phyloP scores from a whole-genome alignment of 768 basidiomycete species.

The Paxillus ammoniavirescens region DNA sequence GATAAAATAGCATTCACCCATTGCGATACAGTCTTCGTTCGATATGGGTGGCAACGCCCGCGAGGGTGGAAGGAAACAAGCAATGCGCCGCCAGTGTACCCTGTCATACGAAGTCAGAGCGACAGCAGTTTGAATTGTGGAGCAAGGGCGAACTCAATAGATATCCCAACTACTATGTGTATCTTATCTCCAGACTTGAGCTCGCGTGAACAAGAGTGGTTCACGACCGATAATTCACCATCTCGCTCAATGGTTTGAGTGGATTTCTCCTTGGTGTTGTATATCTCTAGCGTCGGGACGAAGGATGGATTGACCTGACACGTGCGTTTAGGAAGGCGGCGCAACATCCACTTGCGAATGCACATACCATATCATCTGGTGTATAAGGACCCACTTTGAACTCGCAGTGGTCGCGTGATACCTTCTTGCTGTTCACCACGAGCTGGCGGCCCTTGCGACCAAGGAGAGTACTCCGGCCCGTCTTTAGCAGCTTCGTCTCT shows the following conservation, averaged over 20 bases:
- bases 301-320: slow-evolving; percentile 48
- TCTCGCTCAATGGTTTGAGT: slow-evolving; percentile 39
- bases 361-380: slow-evolving; percentile 53
- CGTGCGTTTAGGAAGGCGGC: neutral
- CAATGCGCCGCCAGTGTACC: slow-evolving; percentile 49
- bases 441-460: slow-evolving; percentile 59
- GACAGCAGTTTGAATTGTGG: neutral
- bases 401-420: slow-evolving; percentile 61
- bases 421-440: slow-evolving; percentile 55
- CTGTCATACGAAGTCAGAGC: slow-evolving; percentile 29
- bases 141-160: slow-evolving; percentile 42
- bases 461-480: slow-evolving; percentile 50
- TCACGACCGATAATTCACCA: slow-evolving; percentile 32
- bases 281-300: slow-evolving; percentile 48
- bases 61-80: slow-evolving; percentile 44
- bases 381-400: slow-evolving; percentile 55
- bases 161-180: slow-evolving; percentile 41
- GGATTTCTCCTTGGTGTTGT: slow-evolving; percentile 47
- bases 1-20: slow-evolving; percentile 43
- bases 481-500: slow-evolving; percentile 62
- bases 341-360: neutral
- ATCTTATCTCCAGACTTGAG: slow-evolving; percentile 57
- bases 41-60: slow-evolving; percentile 37
- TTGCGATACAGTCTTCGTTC: slow-evolving; percentile 42
- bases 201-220: slow-evolving; percentile 36